Percentiles rank a stretch among this genome's conserved stretches.
Evolutionary conservation across 176 grass and related monocot species (phyloP).

Genomic region (Ensete ventricosum): DNA sequence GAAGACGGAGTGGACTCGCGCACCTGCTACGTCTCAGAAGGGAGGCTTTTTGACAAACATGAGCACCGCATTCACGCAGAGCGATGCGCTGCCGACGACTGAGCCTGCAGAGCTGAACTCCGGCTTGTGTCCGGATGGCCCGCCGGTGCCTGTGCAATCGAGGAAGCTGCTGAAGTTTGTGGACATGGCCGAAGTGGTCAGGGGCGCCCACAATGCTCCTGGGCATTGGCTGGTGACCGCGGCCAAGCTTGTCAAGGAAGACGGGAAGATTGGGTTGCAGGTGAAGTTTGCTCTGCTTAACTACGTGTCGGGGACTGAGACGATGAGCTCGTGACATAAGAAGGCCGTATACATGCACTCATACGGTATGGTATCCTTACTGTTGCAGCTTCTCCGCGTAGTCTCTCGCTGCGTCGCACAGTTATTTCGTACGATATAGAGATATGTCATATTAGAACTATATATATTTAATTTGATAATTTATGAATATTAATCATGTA

Average conservation of each 20-base stretch:
- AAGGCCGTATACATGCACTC: too few species aligned
- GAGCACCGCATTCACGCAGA: conserved; percentile 71
- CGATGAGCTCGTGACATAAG: too few species aligned
- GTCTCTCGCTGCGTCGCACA: too few species aligned
- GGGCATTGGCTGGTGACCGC: conserved; percentile 76
- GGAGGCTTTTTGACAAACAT: conserved; percentile 75
- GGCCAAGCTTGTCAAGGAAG: conserved; percentile 32
- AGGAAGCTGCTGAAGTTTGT: conserved; percentile 89
- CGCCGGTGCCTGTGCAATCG: conserved; percentile 61
- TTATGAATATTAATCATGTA: too few species aligned
- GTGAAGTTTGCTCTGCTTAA: conserved; percentile 72
- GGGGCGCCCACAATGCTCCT: conserved; percentile 62
- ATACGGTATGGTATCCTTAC: too few species aligned
- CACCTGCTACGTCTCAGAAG: conserved; percentile 58
- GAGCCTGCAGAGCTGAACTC: conserved; percentile 77
- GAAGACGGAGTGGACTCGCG: conserved; percentile 49
- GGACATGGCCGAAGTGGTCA: conserved; percentile 72
- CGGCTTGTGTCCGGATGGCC: conserved; percentile 75
- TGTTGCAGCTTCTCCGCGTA: too few species aligned
- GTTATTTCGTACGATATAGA: too few species aligned
- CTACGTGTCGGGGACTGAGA: conserved; percentile 18
- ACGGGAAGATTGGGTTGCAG: conserved; percentile 63
- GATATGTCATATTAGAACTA: too few species aligned
- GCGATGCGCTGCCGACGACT: conserved; percentile 22
- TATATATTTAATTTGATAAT: too few species aligned